These are phyloP conservation scores for Cylindricascospora bacillispora DNA, from an alignment of 1,139 yeast species.

Conservation along the genomic window DNA sequence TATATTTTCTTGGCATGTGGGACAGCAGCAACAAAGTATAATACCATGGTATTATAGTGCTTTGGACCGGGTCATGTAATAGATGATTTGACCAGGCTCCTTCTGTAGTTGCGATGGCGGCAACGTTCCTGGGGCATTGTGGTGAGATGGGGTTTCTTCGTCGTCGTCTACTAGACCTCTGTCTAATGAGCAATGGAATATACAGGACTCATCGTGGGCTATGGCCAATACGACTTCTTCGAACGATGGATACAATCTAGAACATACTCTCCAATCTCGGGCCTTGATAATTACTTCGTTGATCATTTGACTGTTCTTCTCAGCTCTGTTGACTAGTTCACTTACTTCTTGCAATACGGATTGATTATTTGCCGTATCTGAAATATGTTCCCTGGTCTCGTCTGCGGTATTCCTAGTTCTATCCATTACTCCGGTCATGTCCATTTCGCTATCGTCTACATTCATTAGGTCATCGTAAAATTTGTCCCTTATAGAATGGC, in stretches of 20 bases:
- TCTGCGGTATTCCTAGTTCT: conserved; percentile 2
- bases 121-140: no score
- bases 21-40: no score
- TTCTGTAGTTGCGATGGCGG: conserved; percentile 10
- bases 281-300: conserved; percentile 19
- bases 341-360: conserved; percentile 7
- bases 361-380: conserved; percentile 3
- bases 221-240: conserved; percentile 24
- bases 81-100: conserved; percentile 24
- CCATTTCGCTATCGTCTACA: conserved; percentile 13
- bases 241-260: conserved; percentile 20
- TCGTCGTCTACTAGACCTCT: conserved; percentile 10
- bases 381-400: conserved; percentile 1
- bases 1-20: no score
- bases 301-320: conserved; percentile 8
- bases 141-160: neutral
- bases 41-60: no score
- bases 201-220: conserved; percentile 24
- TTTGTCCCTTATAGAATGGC: no score
- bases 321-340: conserved; percentile 15
- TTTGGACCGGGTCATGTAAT: conserved; percentile 24
- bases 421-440: neutral
- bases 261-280: conserved; percentile 26
- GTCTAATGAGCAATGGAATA: conserved; percentile 23
- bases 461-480: conserved; percentile 7